These are phyloP conservation scores for Myriosclerotinia duriaeana DNA, from an alignment of 2,329 filamentous ascomycete species.

Conservation along the genomic window DNA sequence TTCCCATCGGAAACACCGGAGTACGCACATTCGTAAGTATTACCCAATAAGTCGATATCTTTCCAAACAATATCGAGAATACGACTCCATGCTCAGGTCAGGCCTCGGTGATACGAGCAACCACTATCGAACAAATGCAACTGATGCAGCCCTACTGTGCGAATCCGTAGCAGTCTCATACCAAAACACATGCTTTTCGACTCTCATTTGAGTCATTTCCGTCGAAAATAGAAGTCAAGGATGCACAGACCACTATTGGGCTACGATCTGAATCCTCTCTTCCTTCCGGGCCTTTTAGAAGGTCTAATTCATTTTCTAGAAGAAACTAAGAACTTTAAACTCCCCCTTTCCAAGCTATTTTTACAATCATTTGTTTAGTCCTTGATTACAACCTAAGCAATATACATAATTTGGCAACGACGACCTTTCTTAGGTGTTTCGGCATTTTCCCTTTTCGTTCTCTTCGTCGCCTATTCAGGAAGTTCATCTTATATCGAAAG, in stretches of 20 bases:
- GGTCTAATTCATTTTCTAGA: conserved; percentile 10
- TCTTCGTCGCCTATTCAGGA: neutral
- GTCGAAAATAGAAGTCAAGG: conserved; percentile 17
- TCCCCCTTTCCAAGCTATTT: neutral
- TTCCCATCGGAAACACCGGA: neutral
- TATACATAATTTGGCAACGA: neutral
- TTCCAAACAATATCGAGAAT: conserved; percentile 10
- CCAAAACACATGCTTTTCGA: neutral
- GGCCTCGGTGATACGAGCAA: conserved; percentile 5
- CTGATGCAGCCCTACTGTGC: conserved; percentile 15
- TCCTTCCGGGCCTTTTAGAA: neutral
- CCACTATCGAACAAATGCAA: conserved; percentile 15
- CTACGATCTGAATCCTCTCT: neutral
- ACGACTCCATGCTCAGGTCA: conserved; percentile 8
- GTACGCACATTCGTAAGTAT: conserved; percentile 14
- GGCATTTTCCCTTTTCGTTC: neutral
- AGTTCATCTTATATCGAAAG: neutral
- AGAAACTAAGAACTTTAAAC: conserved; percentile 3
- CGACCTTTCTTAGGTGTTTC: neutral
- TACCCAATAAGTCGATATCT: conserved; percentile 1
- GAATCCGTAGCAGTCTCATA: conserved; percentile 11
- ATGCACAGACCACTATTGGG: conserved; percentile 17
- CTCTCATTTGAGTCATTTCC: no score
- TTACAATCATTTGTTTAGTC: neutral
- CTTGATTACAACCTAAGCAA: neutral